Evolutionary conservation across 768 basidiomycete species (phyloP).

Genomic region (Daedalea quercina): DNA sequence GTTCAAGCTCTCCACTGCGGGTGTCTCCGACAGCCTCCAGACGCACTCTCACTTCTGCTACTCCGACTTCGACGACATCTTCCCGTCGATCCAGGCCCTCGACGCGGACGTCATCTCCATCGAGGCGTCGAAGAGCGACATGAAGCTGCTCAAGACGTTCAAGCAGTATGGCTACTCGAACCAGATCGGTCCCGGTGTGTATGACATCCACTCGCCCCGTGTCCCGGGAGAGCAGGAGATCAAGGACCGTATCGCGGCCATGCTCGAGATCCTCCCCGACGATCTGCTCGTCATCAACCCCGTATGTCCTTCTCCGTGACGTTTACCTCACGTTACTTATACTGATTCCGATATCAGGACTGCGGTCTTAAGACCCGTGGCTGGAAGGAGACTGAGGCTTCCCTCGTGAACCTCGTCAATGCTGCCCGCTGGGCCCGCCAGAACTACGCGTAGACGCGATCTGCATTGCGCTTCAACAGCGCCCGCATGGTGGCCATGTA

Average conservation of each 20-base stretch:
- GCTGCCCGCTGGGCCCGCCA: constrained; percentile 92
- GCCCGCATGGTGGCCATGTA: constrained; percentile 56
- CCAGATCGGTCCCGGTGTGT: constrained; percentile 97
- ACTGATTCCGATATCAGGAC: constrained; percentile 40
- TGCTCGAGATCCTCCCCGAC: constrained; percentile 76
- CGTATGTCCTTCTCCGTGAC: constrained; percentile 26
- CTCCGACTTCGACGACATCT: constrained; percentile 98
- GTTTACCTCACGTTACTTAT: background rate
- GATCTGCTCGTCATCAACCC: constrained; percentile 91
- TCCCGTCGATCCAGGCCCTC: constrained; percentile 92
- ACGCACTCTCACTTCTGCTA: constrained; percentile 99
- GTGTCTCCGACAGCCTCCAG: constrained; percentile 89
- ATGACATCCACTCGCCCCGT: constrained; percentile 99
- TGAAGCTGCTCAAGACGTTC: constrained; percentile 96
- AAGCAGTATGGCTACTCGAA: constrained; percentile 92
- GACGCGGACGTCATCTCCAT: constrained; percentile 99
- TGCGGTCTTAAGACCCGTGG: constrained; percentile 98
- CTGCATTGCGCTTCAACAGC: constrained; percentile 85
- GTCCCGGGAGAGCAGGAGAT: constrained; percentile 92
- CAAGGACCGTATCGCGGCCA: constrained; percentile 81
- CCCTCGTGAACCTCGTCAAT: constrained; percentile 78
- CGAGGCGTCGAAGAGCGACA: constrained; percentile 96
- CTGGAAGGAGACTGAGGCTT: constrained; percentile 96
- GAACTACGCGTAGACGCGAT: constrained; percentile 59
- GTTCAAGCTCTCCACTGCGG: constrained; percentile 95